Percentiles rank a stretch among this genome's conserved stretches.
These are phyloP conservation scores for Aspergillus sojae DNA, from an alignment of 2,329 filamentous ascomycete species.

Conservation along the genomic window DNA sequence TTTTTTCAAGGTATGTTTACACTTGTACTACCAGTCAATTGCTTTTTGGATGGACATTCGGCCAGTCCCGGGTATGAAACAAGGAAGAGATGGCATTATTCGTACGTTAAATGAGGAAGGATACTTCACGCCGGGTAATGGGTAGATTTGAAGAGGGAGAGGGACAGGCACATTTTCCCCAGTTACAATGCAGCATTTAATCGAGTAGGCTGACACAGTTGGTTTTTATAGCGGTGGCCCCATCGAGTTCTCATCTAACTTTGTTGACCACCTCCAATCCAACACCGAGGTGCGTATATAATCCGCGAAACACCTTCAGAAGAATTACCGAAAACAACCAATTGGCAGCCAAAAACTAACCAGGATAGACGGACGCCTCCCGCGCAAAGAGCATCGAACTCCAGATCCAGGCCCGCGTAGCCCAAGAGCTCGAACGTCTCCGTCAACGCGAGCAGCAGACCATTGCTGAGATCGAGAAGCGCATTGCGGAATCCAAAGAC, in stretches of 20 bases:
- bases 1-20: constrained; percentile 59
- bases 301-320: background rate
- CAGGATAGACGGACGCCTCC: constrained; percentile 76
- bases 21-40: background rate
- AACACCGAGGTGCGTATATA: constrained; percentile 73
- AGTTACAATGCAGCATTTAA: background rate
- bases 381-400: constrained; percentile 82
- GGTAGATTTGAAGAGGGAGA: constrained; percentile 14
- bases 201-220: constrained; percentile 14
- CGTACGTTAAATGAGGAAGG: background rate
- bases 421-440: constrained; percentile 79
- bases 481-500: constrained; percentile 49
- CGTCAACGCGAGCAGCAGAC: constrained; percentile 69
- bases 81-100: background rate
- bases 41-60: background rate
- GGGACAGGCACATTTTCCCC: background rate
- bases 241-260: constrained; percentile 74
- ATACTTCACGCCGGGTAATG: background rate
- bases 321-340: background rate
- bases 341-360: constrained; percentile 4
- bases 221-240: constrained; percentile 50
- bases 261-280: constrained; percentile 80
- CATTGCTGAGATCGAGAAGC: constrained; percentile 69
- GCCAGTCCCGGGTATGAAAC: background rate
- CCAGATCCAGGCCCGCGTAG: constrained; percentile 84